Conservation (phyloP, 768 basidiomycete species). For the Pisolithus sp. region DNA sequence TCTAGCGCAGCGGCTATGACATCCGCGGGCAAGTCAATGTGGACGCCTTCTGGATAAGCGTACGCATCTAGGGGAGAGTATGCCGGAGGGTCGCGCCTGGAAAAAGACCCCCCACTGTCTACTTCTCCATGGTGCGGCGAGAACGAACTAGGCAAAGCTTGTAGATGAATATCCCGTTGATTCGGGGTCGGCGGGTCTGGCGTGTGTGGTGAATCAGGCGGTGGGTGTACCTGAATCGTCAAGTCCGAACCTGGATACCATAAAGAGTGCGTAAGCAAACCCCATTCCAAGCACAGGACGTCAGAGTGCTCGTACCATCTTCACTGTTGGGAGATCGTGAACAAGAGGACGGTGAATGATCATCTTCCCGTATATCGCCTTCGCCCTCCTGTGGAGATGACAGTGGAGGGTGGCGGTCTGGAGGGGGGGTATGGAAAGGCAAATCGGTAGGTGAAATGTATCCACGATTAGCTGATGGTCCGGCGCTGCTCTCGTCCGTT, state of each 20-base stretch:
- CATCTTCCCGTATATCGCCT: constrained; percentile 19
- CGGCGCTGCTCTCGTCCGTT: constrained; percentile 41
- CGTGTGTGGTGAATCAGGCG: constrained; percentile 73
- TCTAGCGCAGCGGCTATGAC: constrained; percentile 87
- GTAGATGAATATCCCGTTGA: constrained; percentile 74
- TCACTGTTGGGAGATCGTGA: constrained; percentile 52
- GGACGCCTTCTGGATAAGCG: constrained; percentile 82
- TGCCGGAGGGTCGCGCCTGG: constrained; percentile 70
- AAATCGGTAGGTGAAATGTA: constrained; percentile 60
- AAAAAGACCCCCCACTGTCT: constrained; percentile 24
- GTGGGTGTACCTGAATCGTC: constrained; percentile 65
- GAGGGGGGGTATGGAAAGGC: constrained; percentile 48
- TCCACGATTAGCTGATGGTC: constrained; percentile 43
- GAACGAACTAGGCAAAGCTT: constrained; percentile 44
- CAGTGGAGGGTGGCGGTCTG: constrained; percentile 42
- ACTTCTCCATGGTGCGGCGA: constrained; percentile 11
- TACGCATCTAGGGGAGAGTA: constrained; percentile 88
- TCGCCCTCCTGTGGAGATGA: constrained; percentile 26
- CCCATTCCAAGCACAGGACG: constrained; percentile 59
- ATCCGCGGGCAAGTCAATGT: constrained; percentile 88
- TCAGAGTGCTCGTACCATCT: constrained; percentile 70
- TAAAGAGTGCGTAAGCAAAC: constrained; percentile 59
- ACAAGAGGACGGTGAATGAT: constrained; percentile 30
- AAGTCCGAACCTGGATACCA: constrained; percentile 63
- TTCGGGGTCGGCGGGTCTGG: constrained; percentile 85